Base-by-base conservation (phyloP, 2,329 filamentous ascomycete genomes). In the Scytalidium lignicola region DNA sequence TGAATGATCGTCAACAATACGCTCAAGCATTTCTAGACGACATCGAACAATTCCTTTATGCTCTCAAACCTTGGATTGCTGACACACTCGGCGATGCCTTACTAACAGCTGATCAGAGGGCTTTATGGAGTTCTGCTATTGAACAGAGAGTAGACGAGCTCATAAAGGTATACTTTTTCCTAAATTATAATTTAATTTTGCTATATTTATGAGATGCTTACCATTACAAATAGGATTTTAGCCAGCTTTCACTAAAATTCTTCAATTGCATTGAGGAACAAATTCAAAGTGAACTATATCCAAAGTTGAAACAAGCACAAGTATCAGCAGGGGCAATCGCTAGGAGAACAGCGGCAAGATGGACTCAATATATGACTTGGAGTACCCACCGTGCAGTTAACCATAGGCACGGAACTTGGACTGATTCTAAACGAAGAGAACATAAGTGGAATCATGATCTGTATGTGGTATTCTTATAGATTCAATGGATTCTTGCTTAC, bases 371-470 rank as follows among this genome's bases (percentile, higher is more conserved):
- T 32, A n/a, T 51, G 1, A 26, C 45, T 37, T 59, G 56, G 57
- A 41, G 29, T 13, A 58, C 54, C 2, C 49, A 56, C n/a, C 29
- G 44, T 40, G 47, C 41, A 6, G 40, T 47, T 8, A 59, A 58
- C 22, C 41, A 41, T 6, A 41, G 29, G 6, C 26, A 41, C 19
- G 57, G 54, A 12, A 20, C 43, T 9, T 55, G 50, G 50, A 41
- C 6, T 15, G 26, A 44, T 29, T 21, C 1, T 20, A 49, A 40
- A 13, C 44, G 18, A 3, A 22, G 1, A 3, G 8, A 41, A 2
- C 37, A 52, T 15, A 41, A 52, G 17, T 60, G 58, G 58, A 56
- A 56, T 49, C 46, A 51, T 17, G 44, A 54, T 1, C 18, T 60
- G 57, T 58, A 49, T 53, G 56, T 55, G 12, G 10, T 17, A 9